Conservation (phyloP, 75 land plant genomes). For the Pinus albicaulis region DNA sequence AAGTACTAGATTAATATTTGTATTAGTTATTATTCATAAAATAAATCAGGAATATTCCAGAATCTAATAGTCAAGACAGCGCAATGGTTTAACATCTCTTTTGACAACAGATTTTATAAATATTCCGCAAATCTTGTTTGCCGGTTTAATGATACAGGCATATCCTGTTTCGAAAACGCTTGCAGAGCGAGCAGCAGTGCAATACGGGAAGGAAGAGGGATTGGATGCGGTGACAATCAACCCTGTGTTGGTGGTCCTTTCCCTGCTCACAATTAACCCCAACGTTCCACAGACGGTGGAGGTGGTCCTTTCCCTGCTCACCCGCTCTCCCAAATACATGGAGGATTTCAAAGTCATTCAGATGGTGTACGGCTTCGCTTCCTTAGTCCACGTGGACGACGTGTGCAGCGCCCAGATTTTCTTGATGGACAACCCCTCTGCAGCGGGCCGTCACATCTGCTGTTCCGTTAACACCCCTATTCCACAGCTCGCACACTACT, state of each 20-base stretch:
- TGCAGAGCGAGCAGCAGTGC: slow-evolving; percentile 25
- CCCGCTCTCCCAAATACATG: not conserved
- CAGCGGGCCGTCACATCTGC: slow-evolving; percentile 16
- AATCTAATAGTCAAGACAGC: no score
- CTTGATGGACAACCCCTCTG: slow-evolving; percentile 17
- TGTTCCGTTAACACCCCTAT: slow-evolving; percentile 7
- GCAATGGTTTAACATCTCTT: no score
- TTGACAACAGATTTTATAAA: no score
- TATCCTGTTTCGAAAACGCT: slow-evolving; percentile 20
- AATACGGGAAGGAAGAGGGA: slow-evolving; percentile 22
- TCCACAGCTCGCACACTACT: no score
- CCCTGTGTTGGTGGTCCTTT: slow-evolving; percentile 22
- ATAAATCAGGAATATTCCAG: no score
- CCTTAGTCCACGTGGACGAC: slow-evolving; percentile 24
- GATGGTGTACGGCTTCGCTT: slow-evolving; percentile 14
- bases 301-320: not conserved
- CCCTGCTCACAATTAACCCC: slow-evolving; percentile 9
- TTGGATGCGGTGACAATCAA: slow-evolving; percentile 22
- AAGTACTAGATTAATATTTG: no score
- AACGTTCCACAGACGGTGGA: not conserved
- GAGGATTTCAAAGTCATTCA: slow-evolving; percentile 7
- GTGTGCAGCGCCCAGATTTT: slow-evolving; percentile 33
- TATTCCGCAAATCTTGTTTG: not conserved
- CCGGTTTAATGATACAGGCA: not conserved
- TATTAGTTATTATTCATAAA: no score